Base-by-base conservation (phyloP, 768 basidiomycete species). In the Leucogyrophana mollusca region DNA sequence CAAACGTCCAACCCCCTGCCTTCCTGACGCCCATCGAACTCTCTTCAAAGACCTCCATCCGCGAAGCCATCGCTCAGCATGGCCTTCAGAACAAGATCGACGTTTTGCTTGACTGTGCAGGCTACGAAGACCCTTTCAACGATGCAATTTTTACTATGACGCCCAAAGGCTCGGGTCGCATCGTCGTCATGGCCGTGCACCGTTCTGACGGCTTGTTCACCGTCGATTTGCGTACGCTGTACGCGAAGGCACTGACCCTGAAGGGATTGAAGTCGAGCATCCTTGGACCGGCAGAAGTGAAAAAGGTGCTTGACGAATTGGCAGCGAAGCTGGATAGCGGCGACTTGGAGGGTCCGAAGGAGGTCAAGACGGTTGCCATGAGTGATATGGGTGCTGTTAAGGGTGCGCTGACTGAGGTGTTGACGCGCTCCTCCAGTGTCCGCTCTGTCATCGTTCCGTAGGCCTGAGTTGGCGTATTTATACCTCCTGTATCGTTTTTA, bases 131-230 rank as follows among this genome's bases (percentile, higher is more conserved):
- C 3, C 64, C 65, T 9, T 57, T 67, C 45, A 67, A 69, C 30
- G 65, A 69, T 5, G 67, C 66, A 4, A 34, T 67, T 40, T 49
- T 49, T 23, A 67, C 59, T 3, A 69, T 67, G 65, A 67, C 51
- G 2, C 64, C 64, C 0, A 34, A 54, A 2, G 64, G 64, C 8
- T 53, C 65, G 5, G 67, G 67, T 0, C 64, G 67, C 8, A 67
- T 58, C 5, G 59, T 67, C 30, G 61, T 65, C 6, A 67, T 67
- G 65, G 67, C 65, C 11, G 66, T 58, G 1, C 65, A 67, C 24
- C 52, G 68, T 9, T 57, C 61, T 18, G 66, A 67, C 9, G 61
- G 61, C 21, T 7, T 61, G 43, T 67, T 67, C 41, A 56, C 59
- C 0, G 35, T 67, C 38, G 37, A 64, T 34, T n/a, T 69, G 53